phyloP scores from a whole-genome alignment of 495 filamentous ascomycete species.

The Hypoxylon cercidicola region DNA sequence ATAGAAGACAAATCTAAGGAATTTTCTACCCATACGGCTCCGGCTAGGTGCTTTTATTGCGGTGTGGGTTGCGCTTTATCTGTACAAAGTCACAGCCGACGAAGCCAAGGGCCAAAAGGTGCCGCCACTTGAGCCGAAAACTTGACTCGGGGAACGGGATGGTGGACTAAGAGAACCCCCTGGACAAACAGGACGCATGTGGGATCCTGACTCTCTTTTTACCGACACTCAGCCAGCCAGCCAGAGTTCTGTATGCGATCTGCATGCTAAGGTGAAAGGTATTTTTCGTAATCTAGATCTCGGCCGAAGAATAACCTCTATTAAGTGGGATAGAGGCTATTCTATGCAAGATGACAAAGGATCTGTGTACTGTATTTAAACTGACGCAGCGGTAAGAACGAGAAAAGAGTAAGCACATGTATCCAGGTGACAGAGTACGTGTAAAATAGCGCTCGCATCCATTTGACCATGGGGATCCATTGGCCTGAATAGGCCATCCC shows the following conservation, averaged over 20 bases:
- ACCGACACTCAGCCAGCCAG: conserved; percentile 29
- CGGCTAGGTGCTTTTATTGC: conserved; percentile 7
- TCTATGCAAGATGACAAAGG: conserved; percentile 10
- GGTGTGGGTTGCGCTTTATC: conserved; percentile 19
- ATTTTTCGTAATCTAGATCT: conserved; percentile 23
- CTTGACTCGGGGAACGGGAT: conserved; percentile 44
- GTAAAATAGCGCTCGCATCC: conserved; percentile 33
- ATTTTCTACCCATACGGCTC: conserved; percentile 7
- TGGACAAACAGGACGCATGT: conserved; percentile 25
- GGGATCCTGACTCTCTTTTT: conserved; percentile 36
- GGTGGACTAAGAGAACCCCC: conserved; percentile 35
- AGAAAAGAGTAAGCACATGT: conserved; percentile 23
- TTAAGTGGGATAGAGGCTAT: neutral
- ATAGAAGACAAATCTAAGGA: conserved; percentile 12
- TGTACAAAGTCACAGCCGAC: conserved; percentile 37
- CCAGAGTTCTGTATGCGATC: conserved; percentile 24
- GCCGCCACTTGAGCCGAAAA: conserved; percentile 39
- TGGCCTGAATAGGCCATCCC: conserved; percentile 37
- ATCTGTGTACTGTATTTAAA: neutral
- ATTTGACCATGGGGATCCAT: conserved; percentile 16
- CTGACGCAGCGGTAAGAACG: neutral
- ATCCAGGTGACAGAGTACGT: conserved; percentile 2
- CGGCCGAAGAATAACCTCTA: conserved; percentile 1
- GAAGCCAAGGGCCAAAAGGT: conserved; percentile 20
- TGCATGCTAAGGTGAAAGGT: conserved; percentile 9